phyloP scores from a whole-genome alignment of 2,329 filamentous ascomycete species.

The Trichophyton benhamiae region DNA sequence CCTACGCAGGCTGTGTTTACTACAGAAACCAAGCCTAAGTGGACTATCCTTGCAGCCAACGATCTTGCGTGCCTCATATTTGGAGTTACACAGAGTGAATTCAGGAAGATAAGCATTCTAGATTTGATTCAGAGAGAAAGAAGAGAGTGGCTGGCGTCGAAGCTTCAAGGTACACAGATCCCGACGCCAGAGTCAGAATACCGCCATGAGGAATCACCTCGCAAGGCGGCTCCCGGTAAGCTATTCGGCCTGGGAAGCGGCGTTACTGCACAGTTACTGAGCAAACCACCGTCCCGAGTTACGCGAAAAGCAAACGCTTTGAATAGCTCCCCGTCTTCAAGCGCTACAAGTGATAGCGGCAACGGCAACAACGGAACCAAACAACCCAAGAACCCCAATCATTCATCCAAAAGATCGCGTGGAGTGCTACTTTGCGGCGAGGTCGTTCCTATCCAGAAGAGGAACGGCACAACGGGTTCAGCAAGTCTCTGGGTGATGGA shows the following conservation, averaged over 20 bases:
- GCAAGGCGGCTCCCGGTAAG: slow-evolving; percentile 29
- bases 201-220: slow-evolving; percentile 18
- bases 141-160: slow-evolving; percentile 77
- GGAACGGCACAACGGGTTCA: slow-evolving; percentile 81
- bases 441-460: slow-evolving; percentile 94
- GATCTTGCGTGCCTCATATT: slow-evolving; percentile 96
- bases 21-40: slow-evolving; percentile 78
- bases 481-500: slow-evolving; percentile 98
- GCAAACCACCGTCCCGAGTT: slow-evolving; percentile 56
- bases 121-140: slow-evolving; percentile 88
- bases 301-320: slow-evolving; percentile 44
- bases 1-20: slow-evolving; percentile 95
- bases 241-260: slow-evolving; percentile 58
- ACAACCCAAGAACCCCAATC: slow-evolving; percentile 48
- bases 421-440: slow-evolving; percentile 90
- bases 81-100: slow-evolving; percentile 92
- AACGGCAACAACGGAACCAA: slow-evolving; percentile 18
- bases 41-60: slow-evolving; percentile 93
- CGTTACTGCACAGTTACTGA: slow-evolving; percentile 77
- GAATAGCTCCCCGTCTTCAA: slow-evolving; percentile 40
- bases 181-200: slow-evolving; percentile 40
- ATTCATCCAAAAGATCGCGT: slow-evolving; percentile 62
- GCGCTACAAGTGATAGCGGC: not conserved
- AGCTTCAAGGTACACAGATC: slow-evolving; percentile 46
- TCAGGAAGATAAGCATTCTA: slow-evolving; percentile 85